A percentile compares a stretch with the other conserved stretches of the same genome.
These are phyloP conservation scores for Boletus reticulatus DNA, from an alignment of 768 basidiomycete species.

Conservation along the genomic window DNA sequence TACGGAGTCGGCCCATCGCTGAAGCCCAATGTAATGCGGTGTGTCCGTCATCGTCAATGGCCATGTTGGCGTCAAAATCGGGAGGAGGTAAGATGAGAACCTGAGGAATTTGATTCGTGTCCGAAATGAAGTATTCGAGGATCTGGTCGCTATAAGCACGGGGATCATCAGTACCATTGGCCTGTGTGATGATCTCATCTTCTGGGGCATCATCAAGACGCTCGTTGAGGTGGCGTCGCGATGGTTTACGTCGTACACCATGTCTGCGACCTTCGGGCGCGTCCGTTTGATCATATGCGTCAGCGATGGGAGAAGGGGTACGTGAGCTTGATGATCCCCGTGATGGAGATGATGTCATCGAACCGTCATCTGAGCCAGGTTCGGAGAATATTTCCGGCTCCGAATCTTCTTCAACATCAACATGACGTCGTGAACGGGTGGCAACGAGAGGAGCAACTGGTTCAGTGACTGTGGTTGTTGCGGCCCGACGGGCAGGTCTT, in stretches of 20 bases:
- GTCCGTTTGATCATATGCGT: conserved; percentile 34
- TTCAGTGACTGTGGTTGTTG: conserved; percentile 13
- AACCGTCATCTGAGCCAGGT: conserved; percentile 80
- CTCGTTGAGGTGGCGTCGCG: conserved; percentile 46
- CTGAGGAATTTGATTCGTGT: conserved; percentile 86
- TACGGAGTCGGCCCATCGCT: conserved; percentile 96
- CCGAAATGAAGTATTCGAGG: conserved; percentile 97
- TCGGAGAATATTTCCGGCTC: conserved; percentile 64
- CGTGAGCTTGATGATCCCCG: conserved; percentile 85
- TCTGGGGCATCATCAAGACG: conserved; percentile 46
- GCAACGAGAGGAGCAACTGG: conserved; percentile 28
- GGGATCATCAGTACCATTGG: conserved; percentile 51
- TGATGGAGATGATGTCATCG: conserved; percentile 88
- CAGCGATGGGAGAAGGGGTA: conserved; percentile 84
- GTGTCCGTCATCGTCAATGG: conserved; percentile 97
- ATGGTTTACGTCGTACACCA: conserved; percentile 45
- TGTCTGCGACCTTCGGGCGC: conserved; percentile 29
- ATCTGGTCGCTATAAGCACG: conserved; percentile 93
- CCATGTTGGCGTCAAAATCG: conserved; percentile 94
- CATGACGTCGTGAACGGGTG: conserved; percentile 60
- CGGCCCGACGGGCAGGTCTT: conserved; percentile 27
- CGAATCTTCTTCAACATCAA: conserved; percentile 51
- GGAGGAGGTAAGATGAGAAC: conserved; percentile 83
- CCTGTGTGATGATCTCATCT: conserved; percentile 35
- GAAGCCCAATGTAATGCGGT: conserved; percentile 98